Conservation (phyloP, 495 filamentous ascomycete genomes). For the Daldinia childiae region DNA sequence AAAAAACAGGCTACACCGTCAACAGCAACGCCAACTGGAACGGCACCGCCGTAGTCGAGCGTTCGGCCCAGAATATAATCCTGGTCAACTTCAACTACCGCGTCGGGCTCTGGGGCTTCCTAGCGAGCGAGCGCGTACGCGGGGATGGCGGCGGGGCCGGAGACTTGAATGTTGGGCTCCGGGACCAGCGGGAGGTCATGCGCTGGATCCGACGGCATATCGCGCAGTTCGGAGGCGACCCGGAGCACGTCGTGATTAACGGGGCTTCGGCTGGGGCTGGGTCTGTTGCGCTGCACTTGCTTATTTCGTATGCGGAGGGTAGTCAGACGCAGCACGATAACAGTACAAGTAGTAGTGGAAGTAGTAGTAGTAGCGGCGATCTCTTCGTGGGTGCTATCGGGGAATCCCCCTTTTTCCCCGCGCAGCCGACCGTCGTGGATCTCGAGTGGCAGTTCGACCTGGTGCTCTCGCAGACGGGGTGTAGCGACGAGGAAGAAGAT, state of each 20-base stretch:
- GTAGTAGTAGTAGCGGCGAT: not conserved
- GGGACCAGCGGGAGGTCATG: slow-evolving; percentile 73
- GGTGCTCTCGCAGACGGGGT: slow-evolving; percentile 45
- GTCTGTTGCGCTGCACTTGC: slow-evolving; percentile 71
- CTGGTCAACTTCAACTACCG: slow-evolving; percentile 80
- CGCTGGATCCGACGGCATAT: slow-evolving; percentile 77
- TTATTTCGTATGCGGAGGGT: slow-evolving; percentile 61
- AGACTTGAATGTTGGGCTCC: slow-evolving; percentile 74
- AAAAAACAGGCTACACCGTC: slow-evolving; percentile 61
- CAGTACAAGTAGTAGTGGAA: slow-evolving; percentile 9
- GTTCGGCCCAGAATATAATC: slow-evolving; percentile 67
- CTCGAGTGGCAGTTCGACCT: slow-evolving; percentile 57
- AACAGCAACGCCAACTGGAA: slow-evolving; percentile 74
- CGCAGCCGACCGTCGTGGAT: slow-evolving; percentile 50
- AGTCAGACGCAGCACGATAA: not conserved
- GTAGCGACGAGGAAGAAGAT: slow-evolving; percentile 19
- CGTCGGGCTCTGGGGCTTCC: slow-evolving; percentile 77
- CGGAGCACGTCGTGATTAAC: slow-evolving; percentile 73
- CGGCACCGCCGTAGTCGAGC: slow-evolving; percentile 67
- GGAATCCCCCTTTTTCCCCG: slow-evolving; percentile 58
- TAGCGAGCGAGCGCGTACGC: slow-evolving; percentile 69
- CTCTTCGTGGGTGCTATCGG: slow-evolving; percentile 55
- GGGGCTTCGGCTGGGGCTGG: slow-evolving; percentile 77
- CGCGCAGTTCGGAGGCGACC: slow-evolving; percentile 76
- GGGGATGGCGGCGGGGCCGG: slow-evolving; percentile 41